These are phyloP conservation scores for Vaccinium corymbosum DNA, from an alignment of 148 eudicot genomes.

Conservation along the genomic window DNA sequence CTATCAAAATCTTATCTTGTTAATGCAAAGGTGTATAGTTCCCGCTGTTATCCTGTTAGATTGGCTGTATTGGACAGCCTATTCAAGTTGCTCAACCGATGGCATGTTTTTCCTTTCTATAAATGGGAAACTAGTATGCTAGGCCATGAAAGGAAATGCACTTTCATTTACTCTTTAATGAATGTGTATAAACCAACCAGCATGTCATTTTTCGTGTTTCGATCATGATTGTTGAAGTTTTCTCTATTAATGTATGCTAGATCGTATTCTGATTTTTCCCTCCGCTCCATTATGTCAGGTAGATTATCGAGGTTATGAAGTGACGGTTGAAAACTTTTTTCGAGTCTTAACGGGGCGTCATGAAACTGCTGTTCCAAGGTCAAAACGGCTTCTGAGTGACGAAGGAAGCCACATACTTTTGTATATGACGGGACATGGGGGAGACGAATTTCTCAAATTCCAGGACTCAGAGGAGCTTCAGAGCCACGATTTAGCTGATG, in stretches of 20 bases:
- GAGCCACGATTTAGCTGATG: slow-evolving; percentile 99
- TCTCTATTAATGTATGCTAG: background rate
- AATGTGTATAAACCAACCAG: background rate
- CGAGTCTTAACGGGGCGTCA: slow-evolving; percentile 93
- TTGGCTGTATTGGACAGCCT: background rate
- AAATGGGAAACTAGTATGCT: background rate
- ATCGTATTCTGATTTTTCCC: slow-evolving; percentile 14
- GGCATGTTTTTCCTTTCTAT: background rate
- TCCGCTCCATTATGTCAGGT: slow-evolving; percentile 48
- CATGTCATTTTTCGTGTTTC: background rate
- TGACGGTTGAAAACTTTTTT: slow-evolving; percentile 90
- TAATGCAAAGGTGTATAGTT: background rate
- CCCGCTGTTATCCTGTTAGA: background rate
- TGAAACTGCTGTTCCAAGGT: slow-evolving; percentile 91
- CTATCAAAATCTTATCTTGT: background rate
- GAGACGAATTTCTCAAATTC: slow-evolving; percentile 96
- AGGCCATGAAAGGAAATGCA: background rate
- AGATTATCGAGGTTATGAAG: slow-evolving; percentile 98
- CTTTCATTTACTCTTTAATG: background rate
- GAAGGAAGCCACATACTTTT: slow-evolving; percentile 96
- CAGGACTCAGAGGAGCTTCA: slow-evolving; percentile 98
- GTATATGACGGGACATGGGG: slow-evolving; percentile 99
- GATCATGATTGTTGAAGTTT: background rate
- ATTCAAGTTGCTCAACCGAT: background rate
- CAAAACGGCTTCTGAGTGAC: slow-evolving; percentile 91